phyloP scores from a whole-genome alignment of 208 protist species.

The Blastocrithidia nonstop region DNA sequence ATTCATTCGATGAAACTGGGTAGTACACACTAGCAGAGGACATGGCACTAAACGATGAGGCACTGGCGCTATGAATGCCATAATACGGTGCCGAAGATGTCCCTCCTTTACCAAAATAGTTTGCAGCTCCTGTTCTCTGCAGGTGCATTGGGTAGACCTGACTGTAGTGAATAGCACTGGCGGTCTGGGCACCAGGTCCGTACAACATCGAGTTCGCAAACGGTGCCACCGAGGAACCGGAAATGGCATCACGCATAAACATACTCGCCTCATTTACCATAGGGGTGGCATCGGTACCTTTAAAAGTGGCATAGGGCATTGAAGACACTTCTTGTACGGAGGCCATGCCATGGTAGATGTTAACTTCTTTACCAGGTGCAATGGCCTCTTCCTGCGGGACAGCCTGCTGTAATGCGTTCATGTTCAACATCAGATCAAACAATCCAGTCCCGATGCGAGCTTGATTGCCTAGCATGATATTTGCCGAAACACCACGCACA shows the following conservation, averaged over 20 bases:
- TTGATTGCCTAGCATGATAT: conserved; percentile 97
- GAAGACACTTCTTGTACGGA: conserved; percentile 25
- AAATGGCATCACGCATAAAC: conserved; percentile 4
- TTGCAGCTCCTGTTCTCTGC: not conserved
- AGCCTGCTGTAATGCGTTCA: conserved; percentile 74
- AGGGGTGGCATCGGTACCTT: conserved; percentile 35
- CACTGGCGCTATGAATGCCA: conserved; percentile 19
- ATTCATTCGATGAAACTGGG: conserved; percentile 8
- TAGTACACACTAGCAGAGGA: conserved; percentile 8
- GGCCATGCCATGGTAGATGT: conserved; percentile 63
- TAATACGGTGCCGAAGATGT: too few relatives aligned
- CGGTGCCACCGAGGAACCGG: conserved; percentile 10
- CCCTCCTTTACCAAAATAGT: too few relatives aligned
- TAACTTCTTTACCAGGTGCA: conserved; percentile 46
- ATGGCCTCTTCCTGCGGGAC: conserved; percentile 67
- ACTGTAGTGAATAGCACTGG: conserved; percentile 51
- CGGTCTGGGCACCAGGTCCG: conserved; percentile 25
- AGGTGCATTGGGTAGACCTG: conserved; percentile 12
- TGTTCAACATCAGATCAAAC: conserved; percentile 94
- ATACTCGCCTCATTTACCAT: conserved; percentile 53
- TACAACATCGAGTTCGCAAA: conserved; percentile 19
- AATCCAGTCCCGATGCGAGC: conserved; percentile 92
- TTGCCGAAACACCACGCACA: conserved; percentile 93
- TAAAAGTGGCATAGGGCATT: conserved; percentile 8
- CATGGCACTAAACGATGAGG: conserved; percentile 11